These are phyloP conservation scores for Gossypium stocksii DNA, from an alignment of 345 rosid species.

Conservation along the genomic window DNA sequence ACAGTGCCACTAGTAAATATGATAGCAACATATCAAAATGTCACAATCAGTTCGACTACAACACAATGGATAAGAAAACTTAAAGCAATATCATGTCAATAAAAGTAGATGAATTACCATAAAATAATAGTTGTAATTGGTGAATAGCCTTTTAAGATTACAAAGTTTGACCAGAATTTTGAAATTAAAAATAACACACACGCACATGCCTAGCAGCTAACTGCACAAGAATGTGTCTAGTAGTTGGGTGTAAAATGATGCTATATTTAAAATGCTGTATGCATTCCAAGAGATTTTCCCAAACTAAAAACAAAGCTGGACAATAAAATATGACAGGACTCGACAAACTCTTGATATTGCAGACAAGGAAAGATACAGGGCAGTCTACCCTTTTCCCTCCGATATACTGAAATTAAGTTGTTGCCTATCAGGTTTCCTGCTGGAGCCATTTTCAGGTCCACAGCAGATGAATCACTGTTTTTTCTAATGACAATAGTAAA, in stretches of 20 bases:
- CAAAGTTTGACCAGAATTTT: neutral
- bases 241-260: conserved; percentile 4
- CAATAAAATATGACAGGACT: neutral
- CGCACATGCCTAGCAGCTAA: neutral
- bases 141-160: neutral
- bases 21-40: neutral
- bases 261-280: neutral
- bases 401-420: neutral
- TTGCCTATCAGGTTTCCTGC: neutral
- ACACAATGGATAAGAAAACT: neutral
- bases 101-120: neutral
- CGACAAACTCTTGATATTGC: neutral
- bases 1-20: neutral
- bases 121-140: neutral
- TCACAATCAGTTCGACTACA: neutral
- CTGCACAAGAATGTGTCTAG: neutral
- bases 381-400: neutral
- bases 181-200: neutral
- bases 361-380: neutral
- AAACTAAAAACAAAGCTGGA: neutral
- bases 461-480: neutral
- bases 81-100: neutral
- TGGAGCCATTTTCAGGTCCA: conserved; percentile 2
- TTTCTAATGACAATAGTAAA: neutral
- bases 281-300: neutral